Evolutionary conservation across 352 stramenopile genomes (phyloP).

Genomic region (Albugo laibachii): DNA sequence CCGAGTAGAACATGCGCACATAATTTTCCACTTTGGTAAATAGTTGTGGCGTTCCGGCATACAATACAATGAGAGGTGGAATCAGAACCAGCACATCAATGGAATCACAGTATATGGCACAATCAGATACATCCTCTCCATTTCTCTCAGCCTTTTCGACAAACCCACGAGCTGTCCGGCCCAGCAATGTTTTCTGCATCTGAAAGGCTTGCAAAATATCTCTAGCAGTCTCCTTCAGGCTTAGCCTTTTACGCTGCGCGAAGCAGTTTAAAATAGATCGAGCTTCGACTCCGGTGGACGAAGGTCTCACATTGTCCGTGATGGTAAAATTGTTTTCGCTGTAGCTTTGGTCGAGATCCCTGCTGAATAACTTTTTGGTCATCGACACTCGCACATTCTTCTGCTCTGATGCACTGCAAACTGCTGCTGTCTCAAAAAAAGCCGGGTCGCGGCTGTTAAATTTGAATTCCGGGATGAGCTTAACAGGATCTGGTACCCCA

Average conservation of each 20-base stretch:
- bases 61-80: conserved; percentile 50
- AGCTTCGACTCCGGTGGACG: conserved; percentile 55
- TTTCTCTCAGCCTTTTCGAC: conserved; percentile 45
- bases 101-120: conserved; percentile 53
- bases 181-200: conserved; percentile 53
- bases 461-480: conserved; percentile 57
- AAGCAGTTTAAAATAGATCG: conserved; percentile 57
- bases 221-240: conserved; percentile 49
- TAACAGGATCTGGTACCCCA: conserved; percentile 50
- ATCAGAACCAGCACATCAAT: conserved; percentile 63
- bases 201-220: conserved; percentile 71
- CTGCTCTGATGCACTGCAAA: no score
- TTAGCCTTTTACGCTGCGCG: conserved; percentile 39
- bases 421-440: conserved; percentile 26
- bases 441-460: conserved; percentile 53
- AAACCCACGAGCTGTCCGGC: conserved; percentile 41
- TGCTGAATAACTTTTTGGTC: conserved; percentile 8
- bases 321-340: no score
- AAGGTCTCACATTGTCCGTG: conserved; percentile 7
- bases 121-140: conserved; percentile 48
- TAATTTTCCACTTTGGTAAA: conserved; percentile 67
- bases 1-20: conserved; percentile 62
- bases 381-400: no score
- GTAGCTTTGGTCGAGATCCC: no score
- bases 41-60: conserved; percentile 54